These are phyloP conservation scores for Apiotrichum gracile DNA, from an alignment of 1,284 basidiomycete genomes.

Conservation along the genomic window DNA sequence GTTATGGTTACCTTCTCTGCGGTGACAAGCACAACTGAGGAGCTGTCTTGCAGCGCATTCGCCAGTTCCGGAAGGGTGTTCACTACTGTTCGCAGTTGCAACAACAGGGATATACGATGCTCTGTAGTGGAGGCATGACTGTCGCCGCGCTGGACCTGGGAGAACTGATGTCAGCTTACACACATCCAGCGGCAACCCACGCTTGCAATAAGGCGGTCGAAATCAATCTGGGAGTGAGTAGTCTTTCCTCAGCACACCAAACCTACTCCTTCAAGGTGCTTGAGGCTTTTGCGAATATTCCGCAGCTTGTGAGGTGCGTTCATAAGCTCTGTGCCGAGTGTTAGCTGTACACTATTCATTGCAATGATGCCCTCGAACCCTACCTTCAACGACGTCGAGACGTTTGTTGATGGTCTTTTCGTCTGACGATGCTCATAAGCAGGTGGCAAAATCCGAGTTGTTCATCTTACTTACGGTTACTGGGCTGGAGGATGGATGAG, in stretches of 20 bases:
- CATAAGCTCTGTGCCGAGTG: slow-evolving; percentile 57
- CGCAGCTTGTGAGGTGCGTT: slow-evolving; percentile 67
- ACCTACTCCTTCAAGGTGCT: slow-evolving; percentile 55
- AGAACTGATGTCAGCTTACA: slow-evolving; percentile 9
- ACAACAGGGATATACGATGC: slow-evolving; percentile 21
- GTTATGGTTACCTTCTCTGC: neutral
- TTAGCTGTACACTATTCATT: neutral
- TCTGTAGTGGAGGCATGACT: slow-evolving; percentile 12
- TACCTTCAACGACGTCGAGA: slow-evolving; percentile 76
- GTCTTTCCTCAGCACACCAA: no score
- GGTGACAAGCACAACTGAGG: neutral
- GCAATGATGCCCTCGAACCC: neutral
- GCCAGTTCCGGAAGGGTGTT: slow-evolving; percentile 10
- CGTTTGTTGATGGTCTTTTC: slow-evolving; percentile 70
- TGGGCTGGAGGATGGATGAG: slow-evolving; percentile 74
- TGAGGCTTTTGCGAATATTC: slow-evolving; percentile 63
- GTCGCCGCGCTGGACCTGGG: slow-evolving; percentile 1
- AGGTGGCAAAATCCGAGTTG: no score
- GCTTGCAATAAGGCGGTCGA: slow-evolving; percentile 76
- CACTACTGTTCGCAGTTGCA: slow-evolving; percentile 23
- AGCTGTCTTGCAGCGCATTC: neutral
- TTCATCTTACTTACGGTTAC: slow-evolving; percentile 55
- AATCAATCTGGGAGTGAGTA: slow-evolving; percentile 59
- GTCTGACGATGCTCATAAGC: slow-evolving; percentile 43
- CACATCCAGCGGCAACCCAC: slow-evolving; percentile 49